These are phyloP conservation scores for Antitrichia curtipendula DNA, from an alignment of 225 moss, liverwort and hornwort genomes.

Conservation along the genomic window DNA sequence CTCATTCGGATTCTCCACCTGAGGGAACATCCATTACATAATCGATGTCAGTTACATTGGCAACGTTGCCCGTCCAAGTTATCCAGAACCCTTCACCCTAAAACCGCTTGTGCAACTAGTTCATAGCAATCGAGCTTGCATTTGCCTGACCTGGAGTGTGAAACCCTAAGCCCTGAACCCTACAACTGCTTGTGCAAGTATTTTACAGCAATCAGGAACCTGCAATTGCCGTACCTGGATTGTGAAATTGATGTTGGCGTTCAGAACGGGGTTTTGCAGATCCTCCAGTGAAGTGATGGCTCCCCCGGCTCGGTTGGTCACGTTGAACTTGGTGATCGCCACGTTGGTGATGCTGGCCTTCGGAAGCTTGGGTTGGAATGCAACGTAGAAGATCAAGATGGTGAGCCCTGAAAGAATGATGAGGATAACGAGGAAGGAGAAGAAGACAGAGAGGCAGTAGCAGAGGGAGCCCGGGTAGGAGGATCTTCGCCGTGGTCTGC, in stretches of 20 bases:
- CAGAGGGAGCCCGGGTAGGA: background rate
- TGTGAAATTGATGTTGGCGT: slow-evolving; percentile 25
- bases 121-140: no score
- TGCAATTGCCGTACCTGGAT: background rate
- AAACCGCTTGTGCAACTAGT: background rate
- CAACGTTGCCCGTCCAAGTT: no score
- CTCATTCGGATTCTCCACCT: slow-evolving; percentile 28
- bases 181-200: background rate
- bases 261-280: slow-evolving; percentile 15
- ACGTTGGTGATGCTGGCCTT: slow-evolving; percentile 25
- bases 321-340: slow-evolving; percentile 13
- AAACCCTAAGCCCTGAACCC: no score
- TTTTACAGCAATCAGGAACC: no score
- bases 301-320: slow-evolving; percentile 19
- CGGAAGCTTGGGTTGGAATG: slow-evolving; percentile 23
- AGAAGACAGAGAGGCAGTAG: slow-evolving; percentile 7
- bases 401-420: slow-evolving; percentile 11
- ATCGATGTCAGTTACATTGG: background rate
- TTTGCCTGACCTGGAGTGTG: background rate
- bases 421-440: slow-evolving; percentile 31
- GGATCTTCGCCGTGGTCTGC: slow-evolving; percentile 9
- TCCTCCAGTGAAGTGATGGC: background rate
- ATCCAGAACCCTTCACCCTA: no score
- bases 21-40: background rate
- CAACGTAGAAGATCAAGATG: slow-evolving; percentile 10